phyloP scores from a whole-genome alignment of 1,139 yeast genomes.

The Neolecta irregularis region DNA sequence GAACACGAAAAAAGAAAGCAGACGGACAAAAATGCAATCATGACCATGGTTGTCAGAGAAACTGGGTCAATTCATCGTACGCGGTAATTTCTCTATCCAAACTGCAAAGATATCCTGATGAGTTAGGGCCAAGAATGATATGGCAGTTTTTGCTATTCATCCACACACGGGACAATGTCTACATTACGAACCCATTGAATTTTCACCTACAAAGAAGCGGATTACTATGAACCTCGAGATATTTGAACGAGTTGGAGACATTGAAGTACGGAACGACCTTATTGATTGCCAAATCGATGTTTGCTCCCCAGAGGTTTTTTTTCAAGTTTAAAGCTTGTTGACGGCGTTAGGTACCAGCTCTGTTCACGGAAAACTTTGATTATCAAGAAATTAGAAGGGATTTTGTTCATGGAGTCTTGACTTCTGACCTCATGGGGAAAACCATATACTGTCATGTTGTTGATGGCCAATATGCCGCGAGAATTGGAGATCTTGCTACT shows the following conservation, averaged over 20 bases:
- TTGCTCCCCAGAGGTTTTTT: constrained; percentile 60
- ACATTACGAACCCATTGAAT: constrained; percentile 46
- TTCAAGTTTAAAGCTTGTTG: not conserved
- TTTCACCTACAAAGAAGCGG: constrained; percentile 13
- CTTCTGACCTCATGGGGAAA: constrained; percentile 79
- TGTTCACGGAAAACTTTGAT: constrained; percentile 91
- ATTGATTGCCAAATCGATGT: constrained; percentile 94
- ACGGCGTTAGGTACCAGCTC: constrained; percentile 44
- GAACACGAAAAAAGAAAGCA: constrained; percentile 54
- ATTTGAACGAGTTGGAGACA: constrained; percentile 54
- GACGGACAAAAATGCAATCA: constrained; percentile 73
- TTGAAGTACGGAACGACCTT: constrained; percentile 71
- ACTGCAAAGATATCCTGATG: not conserved
- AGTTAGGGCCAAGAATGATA: constrained; percentile 40
- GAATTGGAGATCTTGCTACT: constrained; percentile 88
- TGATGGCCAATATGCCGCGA: constrained; percentile 68
- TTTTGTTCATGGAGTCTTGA: constrained; percentile 77
- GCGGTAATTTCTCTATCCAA: constrained; percentile 29
- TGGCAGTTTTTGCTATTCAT: constrained; percentile 74
- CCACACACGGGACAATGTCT: constrained; percentile 58
- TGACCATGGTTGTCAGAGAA: constrained; percentile 81
- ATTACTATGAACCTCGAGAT: constrained; percentile 72
- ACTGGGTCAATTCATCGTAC: constrained; percentile 81
- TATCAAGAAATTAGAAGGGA: constrained; percentile 75
- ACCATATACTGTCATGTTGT: constrained; percentile 75